Base-by-base conservation (phyloP, 352 stramenopile genomes). In the Pelagophyceae sp. region DNA sequence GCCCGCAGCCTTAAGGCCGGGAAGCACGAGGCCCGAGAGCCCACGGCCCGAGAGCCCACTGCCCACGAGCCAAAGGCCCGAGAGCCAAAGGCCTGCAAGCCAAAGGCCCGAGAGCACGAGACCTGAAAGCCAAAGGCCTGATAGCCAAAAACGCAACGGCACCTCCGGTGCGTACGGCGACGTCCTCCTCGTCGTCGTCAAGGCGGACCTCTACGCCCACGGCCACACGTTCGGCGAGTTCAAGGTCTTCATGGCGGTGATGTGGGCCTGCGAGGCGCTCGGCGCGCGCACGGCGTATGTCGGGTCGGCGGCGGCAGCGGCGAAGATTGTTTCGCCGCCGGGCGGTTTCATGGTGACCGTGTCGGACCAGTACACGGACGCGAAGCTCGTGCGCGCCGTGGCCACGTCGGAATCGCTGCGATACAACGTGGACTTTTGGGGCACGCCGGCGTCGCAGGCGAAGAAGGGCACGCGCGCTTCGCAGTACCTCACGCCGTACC, bases 401-500 rank as follows among this genome's bases (percentile, higher is more conserved):
- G 17, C 50, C 50, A 65, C 23, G 58, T n/a, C n/a, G n/a, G n/a
- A n/a, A n/a, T n/a, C n/a, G n/a, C n/a, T n/a, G n/a, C 58, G 58
- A 17, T 65, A 65, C 58, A 25, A 65, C 58, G 58, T 65, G 5
- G 58, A 65, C 29, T 65, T 65, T 25, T 65, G 58, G 58, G 58
- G 58, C 58, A 65, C 58, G 58, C 58, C 58, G 23, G 23, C 23
- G 5, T 2, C 23, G 29, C 58, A 65, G 29, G 58, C 29, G 23
- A 2, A 6, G 5, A n/a, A 33, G 23, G 58, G 58, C 23, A 65
- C 58, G 58, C 20, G 2, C 5, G 5, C 29, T 5, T 6, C 23
- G 23, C 23, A 65, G 5, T 65, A 65, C 63, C 63, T 72, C 63
- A 45, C 35, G 63, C 31, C 63, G 19, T 72, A 72, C 63, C 63